Evolutionary conservation across 257 asterid genomes (phyloP), one percentile per base, ranked within the genome.

Genomic region (Capsicum pubescens): DNA sequence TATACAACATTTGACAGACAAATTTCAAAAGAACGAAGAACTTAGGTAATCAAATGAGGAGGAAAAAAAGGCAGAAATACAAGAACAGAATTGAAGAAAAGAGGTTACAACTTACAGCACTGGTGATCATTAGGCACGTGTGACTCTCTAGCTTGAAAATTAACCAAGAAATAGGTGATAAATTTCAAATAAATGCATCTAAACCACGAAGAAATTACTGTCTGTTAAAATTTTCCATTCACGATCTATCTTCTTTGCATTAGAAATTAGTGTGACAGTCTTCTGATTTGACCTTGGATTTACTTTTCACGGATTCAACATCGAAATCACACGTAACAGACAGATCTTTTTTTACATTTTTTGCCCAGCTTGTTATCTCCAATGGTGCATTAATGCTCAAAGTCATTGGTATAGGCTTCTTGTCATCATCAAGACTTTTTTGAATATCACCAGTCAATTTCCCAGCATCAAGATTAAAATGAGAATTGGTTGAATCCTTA

Each of bases 281-380:
- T 71, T 92, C 86, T 0, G 86, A 85, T 2, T 87, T 58, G 74
- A 93, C 84, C 87, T 89, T 85, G 14, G 86, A 69, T 8, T 82
- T 84, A 78, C 68, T 79, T 77, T 63, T 13, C 64, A 91, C 60
- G 1, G 89, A 86, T 83, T 89, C 84, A 70, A 93, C 92, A 85
- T 85, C 82, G 36, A 93, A 84, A 76, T 90, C 87, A 85, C 98
- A 94, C 1, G 87, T 82, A 32, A 93, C 80, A 1, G 6, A 81
- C 64, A 88, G 0, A 6, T 85, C 84, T 82, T 82, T 84, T 8
- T 71, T 66, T 50, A 87, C 83, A 1, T 60, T 83, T 80, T 86
- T 87, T 46, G 64, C 57, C 95, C 90, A 89, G 74, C 92, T 90
- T 42, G 59, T 86, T 46, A 91, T 83, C 88, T 90, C 88, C 63